Base-by-base conservation (phyloP, 2,329 filamentous ascomycete genomes). In the Simplicillium aogashimaense region DNA sequence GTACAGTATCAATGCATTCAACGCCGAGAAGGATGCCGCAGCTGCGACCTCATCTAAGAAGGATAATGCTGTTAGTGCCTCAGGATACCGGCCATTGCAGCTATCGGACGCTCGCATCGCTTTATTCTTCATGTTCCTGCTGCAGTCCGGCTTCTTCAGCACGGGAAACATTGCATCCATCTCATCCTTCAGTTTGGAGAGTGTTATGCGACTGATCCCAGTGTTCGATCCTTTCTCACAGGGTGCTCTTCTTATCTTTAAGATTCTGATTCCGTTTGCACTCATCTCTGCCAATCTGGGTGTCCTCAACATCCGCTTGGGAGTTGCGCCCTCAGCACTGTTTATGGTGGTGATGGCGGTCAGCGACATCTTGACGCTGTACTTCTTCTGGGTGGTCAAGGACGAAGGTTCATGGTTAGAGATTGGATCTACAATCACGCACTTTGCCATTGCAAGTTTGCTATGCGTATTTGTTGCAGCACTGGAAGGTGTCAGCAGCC, bases 371-470 rank as follows among this genome's bases (percentile, higher is more conserved):
- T 72, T 97, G 57, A 97, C 92, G 3, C 70, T 98, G 39, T 86
- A 92, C 53, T 98, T 98, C 68, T 98, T 98, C 65, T 98, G 86
- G 79, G 86, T 95, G 52, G 92, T 98, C 35, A 85, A 84, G 53
- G 92, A 98, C 51, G 92, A 98, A 58, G 92, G 92, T 0, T 92
- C 84, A 16, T 98, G 92, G 92, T 65, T 98, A 44, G 92, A 98
- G 57, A 98, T 98, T 56, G 92, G 92, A 28, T 94, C 87, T 20
- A 95, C 87, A 3, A 98, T 98, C 49, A 94, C 79, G 54, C 89
- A 97, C 59, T 98, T 97, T 61, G 79, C 81, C 45, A 97, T 98
- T 64, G 90, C 88, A 14, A 95, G 87, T 60, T 60, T 86, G 50
- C 57, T 97, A 35, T 92, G 88, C 50, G 81, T 94, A 8, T 98